phyloP scores from a whole-genome alignment of 2,329 filamentous ascomycete species.

The Aspergillus arachidicola region DNA sequence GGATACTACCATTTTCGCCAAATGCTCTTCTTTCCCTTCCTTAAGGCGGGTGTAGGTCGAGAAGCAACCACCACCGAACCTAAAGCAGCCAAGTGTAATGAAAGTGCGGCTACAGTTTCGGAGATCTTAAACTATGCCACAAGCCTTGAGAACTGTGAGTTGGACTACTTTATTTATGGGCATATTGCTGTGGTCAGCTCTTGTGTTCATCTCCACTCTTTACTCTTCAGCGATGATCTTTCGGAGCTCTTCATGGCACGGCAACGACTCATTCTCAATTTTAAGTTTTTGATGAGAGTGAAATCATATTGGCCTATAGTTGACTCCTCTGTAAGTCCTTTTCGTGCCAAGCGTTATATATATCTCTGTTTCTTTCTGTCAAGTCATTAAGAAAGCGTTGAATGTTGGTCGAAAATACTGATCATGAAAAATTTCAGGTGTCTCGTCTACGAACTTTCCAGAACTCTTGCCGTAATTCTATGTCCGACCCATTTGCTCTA shows the following conservation, averaged over 20 bases:
- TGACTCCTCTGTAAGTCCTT: constrained; percentile 17
- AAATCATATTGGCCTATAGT: constrained; percentile 25
- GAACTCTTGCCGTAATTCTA: constrained; percentile 21
- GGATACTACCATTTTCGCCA: constrained; percentile 25
- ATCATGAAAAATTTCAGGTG: constrained; percentile 10
- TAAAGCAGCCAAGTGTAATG: constrained; percentile 19
- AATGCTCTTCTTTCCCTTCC: constrained; percentile 27
- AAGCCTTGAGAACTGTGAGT: constrained; percentile 19
- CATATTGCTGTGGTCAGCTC: constrained; percentile 26
- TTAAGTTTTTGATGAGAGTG: constrained; percentile 25
- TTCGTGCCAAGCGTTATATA: background rate
- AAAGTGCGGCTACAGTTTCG: constrained; percentile 19
- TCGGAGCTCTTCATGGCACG: constrained; percentile 16
- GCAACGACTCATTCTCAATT: constrained; percentile 21
- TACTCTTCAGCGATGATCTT: constrained; percentile 21
- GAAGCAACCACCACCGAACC: background rate
- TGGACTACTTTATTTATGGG: constrained; percentile 25
- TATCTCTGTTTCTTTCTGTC: background rate
- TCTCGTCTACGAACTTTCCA: constrained; percentile 25
- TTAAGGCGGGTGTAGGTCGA: constrained; percentile 13
- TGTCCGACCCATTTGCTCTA: constrained; percentile 22
- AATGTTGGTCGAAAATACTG: background rate
- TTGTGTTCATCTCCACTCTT: constrained; percentile 24
- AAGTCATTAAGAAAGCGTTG: background rate
- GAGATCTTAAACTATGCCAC: constrained; percentile 21